Evolutionary conservation across 177 flowering plant genomes (phyloP).

Genomic region (Vitis hybrid): DNA sequence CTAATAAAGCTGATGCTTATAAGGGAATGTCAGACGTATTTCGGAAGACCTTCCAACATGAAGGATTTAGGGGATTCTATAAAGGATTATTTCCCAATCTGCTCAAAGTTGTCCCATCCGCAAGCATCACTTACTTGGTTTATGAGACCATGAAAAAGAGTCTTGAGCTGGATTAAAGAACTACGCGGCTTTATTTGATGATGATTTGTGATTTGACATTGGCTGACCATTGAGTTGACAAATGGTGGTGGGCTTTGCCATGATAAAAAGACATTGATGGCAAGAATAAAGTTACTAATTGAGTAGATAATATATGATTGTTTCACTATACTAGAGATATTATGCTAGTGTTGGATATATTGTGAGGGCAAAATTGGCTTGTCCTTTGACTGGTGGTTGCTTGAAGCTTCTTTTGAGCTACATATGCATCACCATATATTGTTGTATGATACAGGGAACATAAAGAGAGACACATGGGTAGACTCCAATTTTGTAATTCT

Average conservation of each 20-base stretch:
- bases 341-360: neutral
- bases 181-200: constrained; percentile 8
- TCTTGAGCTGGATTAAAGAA: constrained; percentile 51
- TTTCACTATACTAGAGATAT: constrained; percentile 18
- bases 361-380: constrained; percentile 16
- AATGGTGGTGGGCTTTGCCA: constrained; percentile 7
- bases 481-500: constrained; percentile 9
- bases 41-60: constrained; percentile 54
- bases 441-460: constrained; percentile 11
- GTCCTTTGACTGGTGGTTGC: neutral
- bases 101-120: constrained; percentile 84
- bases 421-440: neutral
- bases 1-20: constrained; percentile 34
- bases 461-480: neutral
- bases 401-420: neutral
- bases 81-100: constrained; percentile 86
- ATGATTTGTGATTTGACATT: constrained; percentile 18
- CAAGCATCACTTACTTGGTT: constrained; percentile 84
- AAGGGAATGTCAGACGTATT: constrained; percentile 79
- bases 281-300: constrained; percentile 31
- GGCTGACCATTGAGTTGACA: constrained; percentile 33
- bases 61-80: constrained; percentile 76
- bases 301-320: constrained; percentile 25
- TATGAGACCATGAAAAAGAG: constrained; percentile 83
- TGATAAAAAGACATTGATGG: constrained; percentile 24